Evolutionary conservation across 106 monocot genomes (phyloP).

Genomic region (Hemerocallis citrina): DNA sequence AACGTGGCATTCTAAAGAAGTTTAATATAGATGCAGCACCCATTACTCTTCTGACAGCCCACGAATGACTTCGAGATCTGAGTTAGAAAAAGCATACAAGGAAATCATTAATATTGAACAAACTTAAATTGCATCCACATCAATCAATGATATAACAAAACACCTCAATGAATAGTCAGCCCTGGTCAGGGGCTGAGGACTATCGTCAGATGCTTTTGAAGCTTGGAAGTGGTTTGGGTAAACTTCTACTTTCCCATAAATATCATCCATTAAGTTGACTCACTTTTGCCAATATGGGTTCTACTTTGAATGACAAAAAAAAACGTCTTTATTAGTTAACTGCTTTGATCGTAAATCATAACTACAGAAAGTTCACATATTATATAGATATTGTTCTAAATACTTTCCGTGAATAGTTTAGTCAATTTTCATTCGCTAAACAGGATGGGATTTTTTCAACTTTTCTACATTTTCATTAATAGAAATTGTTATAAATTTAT

Average conservation of each 20-base stretch:
- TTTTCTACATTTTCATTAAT: too few species aligned
- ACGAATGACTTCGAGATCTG: slow-evolving; percentile 51
- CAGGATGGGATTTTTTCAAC: too few species aligned
- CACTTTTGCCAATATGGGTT: slow-evolving; percentile 8
- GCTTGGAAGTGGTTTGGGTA: slow-evolving; percentile 62
- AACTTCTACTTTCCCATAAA: slow-evolving; percentile 58
- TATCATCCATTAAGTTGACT: slow-evolving; percentile 60
- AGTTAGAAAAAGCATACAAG: slow-evolving; percentile 9
- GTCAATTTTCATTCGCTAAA: too few species aligned
- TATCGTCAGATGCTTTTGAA: slow-evolving; percentile 30
- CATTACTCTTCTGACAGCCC: slow-evolving; percentile 39
- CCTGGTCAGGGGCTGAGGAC: slow-evolving; percentile 16
- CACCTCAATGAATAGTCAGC: slow-evolving; percentile 46
- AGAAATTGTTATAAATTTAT: not conserved
- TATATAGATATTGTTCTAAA: not conserved
- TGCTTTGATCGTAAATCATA: not conserved
- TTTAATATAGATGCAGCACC: slow-evolving; percentile 64
- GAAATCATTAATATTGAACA: slow-evolving; percentile 1
- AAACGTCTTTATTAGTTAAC: not conserved
- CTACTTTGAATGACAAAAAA: not conserved
- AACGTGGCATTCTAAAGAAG: slow-evolving; percentile 49
- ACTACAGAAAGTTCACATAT: not conserved
- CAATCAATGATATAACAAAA: slow-evolving; percentile 6
- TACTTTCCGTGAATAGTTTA: not conserved
- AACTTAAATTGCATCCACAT: slow-evolving; percentile 2